Evolutionary conservation across 768 basidiomycete genomes (phyloP), one percentile per base, ranked within the genome.

Genomic region (Cantharellus anzutake): DNA sequence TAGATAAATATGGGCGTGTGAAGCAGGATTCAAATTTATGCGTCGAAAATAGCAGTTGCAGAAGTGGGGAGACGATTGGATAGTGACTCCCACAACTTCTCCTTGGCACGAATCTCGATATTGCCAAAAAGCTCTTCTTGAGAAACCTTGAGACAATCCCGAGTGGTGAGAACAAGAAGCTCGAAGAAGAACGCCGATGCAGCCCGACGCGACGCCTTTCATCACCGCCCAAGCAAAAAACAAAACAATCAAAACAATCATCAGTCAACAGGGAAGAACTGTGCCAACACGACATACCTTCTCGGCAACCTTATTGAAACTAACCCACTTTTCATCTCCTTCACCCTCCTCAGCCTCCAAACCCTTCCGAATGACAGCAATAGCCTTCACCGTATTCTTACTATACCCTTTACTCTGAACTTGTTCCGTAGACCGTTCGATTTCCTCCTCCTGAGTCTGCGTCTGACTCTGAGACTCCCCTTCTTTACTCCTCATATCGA

Each of bases 141-240:
- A 4, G 80, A 72, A 51, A 99, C 71, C 65, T 85, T 81, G 64
- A 99, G 74, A 67, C 86, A 91, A 69, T 97, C 93, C 41, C 88
- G 83, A 3, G 94, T 97, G 5, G 90, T 84, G 1, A 99, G 80
- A 1, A 98, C 90, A 38, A 99, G 82, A 41, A 97, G 72, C 70
- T 99, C 96, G 68, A 99, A 99, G 77, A 99, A 99, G 75, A 99
- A 97, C 2, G 90, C 83, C 1, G 94, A 81, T 1, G 94, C 91
- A 7, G 92, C 96, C 48, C 90, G 81, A 53, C 88, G 83, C 5
- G 89, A 86, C 7, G 91, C 85, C 88, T 93, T 65, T 1, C 40
- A 29, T 48, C 44, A 48, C 1, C 20, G 20, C 20, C 20, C 20
- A 29, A 29, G 20, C 20, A 29, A 29, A 29, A 29, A 29, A 29